Conservation (phyloP, 495 filamentous ascomycete genomes). For the Penicillium samsonianum region DNA sequence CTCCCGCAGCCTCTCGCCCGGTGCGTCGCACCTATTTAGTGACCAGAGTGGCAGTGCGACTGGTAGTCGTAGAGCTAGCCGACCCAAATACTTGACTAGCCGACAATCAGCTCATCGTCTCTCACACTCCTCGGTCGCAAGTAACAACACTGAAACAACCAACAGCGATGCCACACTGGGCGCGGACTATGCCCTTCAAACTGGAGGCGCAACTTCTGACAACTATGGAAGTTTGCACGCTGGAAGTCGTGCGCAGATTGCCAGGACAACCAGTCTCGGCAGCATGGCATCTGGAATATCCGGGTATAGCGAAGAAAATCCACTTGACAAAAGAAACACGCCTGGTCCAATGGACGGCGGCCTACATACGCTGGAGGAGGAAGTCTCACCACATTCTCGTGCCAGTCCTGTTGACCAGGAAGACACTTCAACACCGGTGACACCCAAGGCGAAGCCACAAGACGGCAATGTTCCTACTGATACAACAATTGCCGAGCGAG, state of each 20-base stretch:
- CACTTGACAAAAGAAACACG: slow-evolving; percentile 40
- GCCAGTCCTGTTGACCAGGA: slow-evolving; percentile 30
- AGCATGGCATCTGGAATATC: slow-evolving; percentile 94
- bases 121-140: slow-evolving; percentile 72
- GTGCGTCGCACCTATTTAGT: slow-evolving; percentile 37
- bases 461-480: slow-evolving; percentile 69
- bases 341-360: slow-evolving; percentile 50
- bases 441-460: slow-evolving; percentile 51
- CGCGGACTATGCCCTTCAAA: slow-evolving; percentile 84
- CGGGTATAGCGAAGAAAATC: slow-evolving; percentile 64
- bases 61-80: slow-evolving; percentile 44
- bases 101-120: slow-evolving; percentile 77
- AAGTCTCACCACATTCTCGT: slow-evolving; percentile 43
- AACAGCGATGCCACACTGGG: slow-evolving; percentile 72
- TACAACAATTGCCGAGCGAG: slow-evolving; percentile 83
- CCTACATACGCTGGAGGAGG: slow-evolving; percentile 65
- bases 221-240: slow-evolving; percentile 47
- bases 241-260: slow-evolving; percentile 55
- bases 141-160: slow-evolving; percentile 57
- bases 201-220: slow-evolving; percentile 74
- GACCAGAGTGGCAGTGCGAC: slow-evolving; percentile 33
- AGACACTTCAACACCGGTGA: slow-evolving; percentile 35
- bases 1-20: slow-evolving; percentile 39
- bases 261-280: slow-evolving; percentile 83
- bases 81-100: slow-evolving; percentile 72